These are phyloP conservation scores for Penicillium subrubescens DNA, from an alignment of 495 filamentous ascomycete genomes.

Conservation along the genomic window DNA sequence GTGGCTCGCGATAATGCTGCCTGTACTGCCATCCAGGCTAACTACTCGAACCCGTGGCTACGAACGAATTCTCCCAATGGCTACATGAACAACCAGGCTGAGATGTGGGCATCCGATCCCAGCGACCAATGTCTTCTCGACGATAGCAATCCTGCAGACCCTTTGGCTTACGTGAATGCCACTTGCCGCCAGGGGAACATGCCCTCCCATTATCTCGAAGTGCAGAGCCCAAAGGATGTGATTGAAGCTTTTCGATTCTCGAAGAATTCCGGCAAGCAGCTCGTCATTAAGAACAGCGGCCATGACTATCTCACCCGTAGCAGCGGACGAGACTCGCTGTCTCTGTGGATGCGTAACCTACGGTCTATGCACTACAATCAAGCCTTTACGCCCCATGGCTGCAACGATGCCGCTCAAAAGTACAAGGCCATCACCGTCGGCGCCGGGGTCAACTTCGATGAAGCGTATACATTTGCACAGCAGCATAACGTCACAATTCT, in stretches of 20 bases:
- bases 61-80: constrained; percentile 32
- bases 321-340: constrained; percentile 50
- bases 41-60: constrained; percentile 30
- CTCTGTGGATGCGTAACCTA: constrained; percentile 57
- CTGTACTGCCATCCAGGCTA: background rate
- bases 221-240: background rate
- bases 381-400: background rate
- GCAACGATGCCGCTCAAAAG: background rate
- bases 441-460: background rate
- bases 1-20: background rate
- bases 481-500: background rate
- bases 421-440: background rate
- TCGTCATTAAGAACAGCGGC: constrained; percentile 60
- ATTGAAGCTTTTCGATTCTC: background rate
- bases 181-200: background rate
- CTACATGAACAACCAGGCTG: constrained; percentile 42
- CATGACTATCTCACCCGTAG: constrained; percentile 55
- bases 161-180: background rate
- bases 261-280: background rate
- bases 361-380: constrained; percentile 30
- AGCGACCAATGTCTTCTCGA: constrained; percentile 36
- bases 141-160: background rate
- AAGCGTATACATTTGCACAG: background rate
- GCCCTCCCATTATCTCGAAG: background rate
- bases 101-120: constrained; percentile 40